phyloP scores from a whole-genome alignment of 2,329 filamentous ascomycete genomes.

The Aspergillus flavus region DNA sequence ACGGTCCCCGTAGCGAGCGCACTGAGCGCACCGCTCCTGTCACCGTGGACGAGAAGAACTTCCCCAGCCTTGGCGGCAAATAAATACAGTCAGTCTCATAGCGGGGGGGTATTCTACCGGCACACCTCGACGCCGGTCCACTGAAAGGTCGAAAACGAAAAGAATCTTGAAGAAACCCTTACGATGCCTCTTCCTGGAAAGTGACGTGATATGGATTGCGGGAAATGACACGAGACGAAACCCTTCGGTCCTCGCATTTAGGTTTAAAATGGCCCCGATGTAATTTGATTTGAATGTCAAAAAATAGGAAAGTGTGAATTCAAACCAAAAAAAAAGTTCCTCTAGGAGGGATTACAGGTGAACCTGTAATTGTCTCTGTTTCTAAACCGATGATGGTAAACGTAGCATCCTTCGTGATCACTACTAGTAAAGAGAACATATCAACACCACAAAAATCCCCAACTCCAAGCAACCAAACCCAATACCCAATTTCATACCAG shows the following conservation, averaged over 20 bases:
- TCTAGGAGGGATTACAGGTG: not conserved
- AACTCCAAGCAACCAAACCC: not conserved
- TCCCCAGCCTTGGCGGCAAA: conserved; percentile 48
- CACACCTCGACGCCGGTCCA: not conserved
- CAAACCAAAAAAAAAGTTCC: not conserved
- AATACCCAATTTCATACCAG: not conserved
- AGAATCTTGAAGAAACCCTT: conserved; percentile 8
- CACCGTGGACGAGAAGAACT: conserved; percentile 50
- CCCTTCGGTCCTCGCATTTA: conserved; percentile 15
- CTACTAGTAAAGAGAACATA: not conserved
- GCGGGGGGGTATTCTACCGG: not conserved
- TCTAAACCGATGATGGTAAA: not conserved
- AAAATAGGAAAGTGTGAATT: conserved; percentile 31
- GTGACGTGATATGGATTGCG: conserved; percentile 7
- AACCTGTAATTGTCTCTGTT: not conserved
- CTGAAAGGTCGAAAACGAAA: conserved; percentile 6
- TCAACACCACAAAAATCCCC: not conserved
- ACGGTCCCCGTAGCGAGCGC: conserved; percentile 23
- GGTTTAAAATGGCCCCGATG: conserved; percentile 26
- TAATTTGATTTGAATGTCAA: conserved; percentile 37
- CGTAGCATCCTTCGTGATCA: not conserved
- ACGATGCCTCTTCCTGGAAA: conserved; percentile 9
- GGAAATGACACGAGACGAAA: conserved; percentile 17
- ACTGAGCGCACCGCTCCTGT: conserved; percentile 28
- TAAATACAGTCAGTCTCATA: conserved; percentile 22